Conservation (phyloP, 257 asterid species). For the Craterostigma plantagineum region DNA sequence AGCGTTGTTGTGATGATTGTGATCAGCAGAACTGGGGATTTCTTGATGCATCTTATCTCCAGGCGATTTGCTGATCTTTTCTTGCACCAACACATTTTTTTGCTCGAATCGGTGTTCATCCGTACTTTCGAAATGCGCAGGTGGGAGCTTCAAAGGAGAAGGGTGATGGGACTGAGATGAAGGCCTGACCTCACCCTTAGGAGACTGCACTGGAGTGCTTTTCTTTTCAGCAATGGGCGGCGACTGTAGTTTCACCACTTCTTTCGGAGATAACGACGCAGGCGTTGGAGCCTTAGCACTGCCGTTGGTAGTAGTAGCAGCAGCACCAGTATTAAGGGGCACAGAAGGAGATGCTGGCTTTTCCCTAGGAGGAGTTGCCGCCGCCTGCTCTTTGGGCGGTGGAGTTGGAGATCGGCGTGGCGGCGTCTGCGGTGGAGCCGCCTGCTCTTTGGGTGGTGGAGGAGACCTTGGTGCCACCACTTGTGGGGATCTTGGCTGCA, state of each 20-base stretch:
- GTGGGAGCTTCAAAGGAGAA: conserved; percentile 24
- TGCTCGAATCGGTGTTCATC: conserved; percentile 16
- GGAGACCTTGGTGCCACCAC: background rate
- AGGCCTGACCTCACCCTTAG: conserved; percentile 20
- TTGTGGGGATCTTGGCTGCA: conserved; percentile 7
- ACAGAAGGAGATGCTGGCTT: no score
- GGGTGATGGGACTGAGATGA: conserved; percentile 38
- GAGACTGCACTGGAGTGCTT: conserved; percentile 18
- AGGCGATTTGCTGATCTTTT: conserved; percentile 13
- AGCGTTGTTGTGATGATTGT: conserved; percentile 10
- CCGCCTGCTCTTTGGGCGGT: no score
- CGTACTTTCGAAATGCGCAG: conserved; percentile 15
- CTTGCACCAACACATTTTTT: conserved; percentile 18
- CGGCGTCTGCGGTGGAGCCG: no score
- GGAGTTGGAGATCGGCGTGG: no score
- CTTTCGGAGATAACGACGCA: no score
- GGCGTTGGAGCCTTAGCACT: no score
- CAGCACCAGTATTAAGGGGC: no score
- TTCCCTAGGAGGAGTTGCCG: no score
- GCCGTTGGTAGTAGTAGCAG: no score
- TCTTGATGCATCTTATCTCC: background rate
- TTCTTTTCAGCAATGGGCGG: background rate
- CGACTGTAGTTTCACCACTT: no score
- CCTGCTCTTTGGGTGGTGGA: no score
- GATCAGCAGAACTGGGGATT: background rate